Evolutionary conservation across 495 filamentous ascomycete genomes (phyloP), one percentile per base, ranked within the genome.

Genomic region (Penicillium maclennaniae): DNA sequence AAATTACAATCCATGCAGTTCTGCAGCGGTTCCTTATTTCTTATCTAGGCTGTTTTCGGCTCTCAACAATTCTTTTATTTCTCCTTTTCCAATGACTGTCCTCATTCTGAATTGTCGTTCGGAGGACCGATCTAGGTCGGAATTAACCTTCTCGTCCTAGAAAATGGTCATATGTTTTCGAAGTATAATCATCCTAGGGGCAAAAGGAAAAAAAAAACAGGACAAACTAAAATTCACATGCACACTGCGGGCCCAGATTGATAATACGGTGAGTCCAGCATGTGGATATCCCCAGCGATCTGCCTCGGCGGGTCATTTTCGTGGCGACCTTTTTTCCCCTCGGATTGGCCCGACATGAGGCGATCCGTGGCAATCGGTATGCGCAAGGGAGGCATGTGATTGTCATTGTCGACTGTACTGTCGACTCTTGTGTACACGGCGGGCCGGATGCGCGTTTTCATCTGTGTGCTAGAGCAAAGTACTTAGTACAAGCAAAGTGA

Each of bases 271-370:
- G 38, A 43, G 31, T 34, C 31, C 31, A 49, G 44, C 54, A 54
- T 53, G 51, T 60, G 57, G 53, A 28, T 34, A 19, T 43, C 49
- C 34, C 41, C 26, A 42, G 44, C 45, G 48, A 59, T 56, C 45
- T 49, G 25, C 61, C 62, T 65, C 62, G 61, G 58, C 58, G 58
- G 62, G 59, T 59, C 58, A 43, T 59, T 62, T 55, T 59, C 55
- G 62, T 62, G 45, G 23, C 46, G 15, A 9, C 19, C 17, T 21
- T 34, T 9, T 45, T 49, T 54, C 56, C 59, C 53, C 56, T 44
- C 19, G 49, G 52, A 54, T 56, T 59, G 60, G 56, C 20, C 36
- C 43, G 38, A 1, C 8, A 12, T 7, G 27, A 36, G 50, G 12
- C 40, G 43, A 51, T 43, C 15, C 9, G 59, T 61, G 59, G 59